phyloP scores from a whole-genome alignment of 306 rosid species.

The Vicia villosa region DNA sequence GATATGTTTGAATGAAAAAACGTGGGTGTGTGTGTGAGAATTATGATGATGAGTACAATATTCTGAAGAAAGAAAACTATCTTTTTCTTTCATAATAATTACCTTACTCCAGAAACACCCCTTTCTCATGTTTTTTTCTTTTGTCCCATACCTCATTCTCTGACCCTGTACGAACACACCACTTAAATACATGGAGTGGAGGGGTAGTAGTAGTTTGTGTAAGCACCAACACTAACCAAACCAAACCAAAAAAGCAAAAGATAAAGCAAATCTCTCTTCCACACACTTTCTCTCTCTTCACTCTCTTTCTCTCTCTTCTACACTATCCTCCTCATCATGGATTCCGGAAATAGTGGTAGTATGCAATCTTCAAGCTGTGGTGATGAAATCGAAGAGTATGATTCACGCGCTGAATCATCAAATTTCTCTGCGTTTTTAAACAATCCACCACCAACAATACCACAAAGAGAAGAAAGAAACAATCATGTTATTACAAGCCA shows the following conservation, averaged over 20 bases:
- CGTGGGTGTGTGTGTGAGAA: neutral
- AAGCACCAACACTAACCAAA: neutral
- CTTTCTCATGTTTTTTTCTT: conserved; percentile 17
- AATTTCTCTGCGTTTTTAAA: conserved; percentile 54
- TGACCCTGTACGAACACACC: neutral
- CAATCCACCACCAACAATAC: neutral
- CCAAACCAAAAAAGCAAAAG: neutral
- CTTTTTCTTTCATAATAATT: conserved; percentile 31
- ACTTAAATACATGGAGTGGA: neutral
- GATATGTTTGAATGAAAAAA: conserved; percentile 11
- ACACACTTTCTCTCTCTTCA: neutral
- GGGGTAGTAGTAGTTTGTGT: neutral
- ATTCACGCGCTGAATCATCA: conserved; percentile 66
- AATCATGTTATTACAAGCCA: too few relatives aligned
- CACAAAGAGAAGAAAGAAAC: neutral
- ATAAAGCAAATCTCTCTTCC: neutral
- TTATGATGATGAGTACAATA: conserved; percentile 19
- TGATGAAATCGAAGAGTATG: conserved; percentile 68
- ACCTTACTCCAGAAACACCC: conserved; percentile 23
- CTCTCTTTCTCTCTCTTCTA: neutral
- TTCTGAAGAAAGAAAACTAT: conserved; percentile 20
- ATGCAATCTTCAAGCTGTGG: conserved; percentile 90
- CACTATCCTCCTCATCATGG: conserved; percentile 48
- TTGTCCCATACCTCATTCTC: conserved; percentile 41
- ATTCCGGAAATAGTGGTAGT: conserved; percentile 86